Percentiles rank a stretch among this genome's conserved stretches.
Conservation (phyloP, 2,329 filamentous ascomycete species). For the Volutella citrinella region DNA sequence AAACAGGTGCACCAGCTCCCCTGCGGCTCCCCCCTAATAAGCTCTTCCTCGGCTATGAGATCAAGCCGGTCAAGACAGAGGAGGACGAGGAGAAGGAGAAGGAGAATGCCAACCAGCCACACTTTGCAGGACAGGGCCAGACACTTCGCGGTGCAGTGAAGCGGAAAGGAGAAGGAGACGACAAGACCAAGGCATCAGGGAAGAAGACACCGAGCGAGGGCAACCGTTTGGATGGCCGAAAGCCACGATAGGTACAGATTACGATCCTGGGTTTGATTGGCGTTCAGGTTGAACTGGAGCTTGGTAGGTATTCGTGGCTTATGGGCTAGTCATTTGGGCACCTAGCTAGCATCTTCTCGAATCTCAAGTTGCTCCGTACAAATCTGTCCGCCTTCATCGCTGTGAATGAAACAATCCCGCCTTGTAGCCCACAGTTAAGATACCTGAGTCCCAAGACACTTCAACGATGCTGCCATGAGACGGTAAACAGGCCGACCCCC, state of each 20-base stretch:
- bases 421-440: too few relatives aligned
- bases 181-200: constrained; percentile 44
- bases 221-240: constrained; percentile 42
- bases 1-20: constrained; percentile 79
- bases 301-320: constrained; percentile 4
- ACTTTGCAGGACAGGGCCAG: constrained; percentile 82
- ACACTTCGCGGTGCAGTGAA: constrained; percentile 69
- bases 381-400: too few relatives aligned
- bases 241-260: constrained; percentile 21
- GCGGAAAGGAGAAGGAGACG: constrained; percentile 60
- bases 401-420: too few relatives aligned
- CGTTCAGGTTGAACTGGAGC: constrained; percentile 20
- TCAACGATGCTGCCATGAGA: too few relatives aligned
- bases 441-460: too few relatives aligned
- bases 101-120: constrained; percentile 62
- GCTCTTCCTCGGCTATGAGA: constrained; percentile 93
- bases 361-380: too few relatives aligned
- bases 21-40: constrained; percentile 83
- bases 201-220: constrained; percentile 46
- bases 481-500: too few relatives aligned
- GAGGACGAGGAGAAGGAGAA: constrained; percentile 67
- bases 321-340: too few relatives aligned
- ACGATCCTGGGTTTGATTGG: constrained; percentile 13
- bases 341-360: too few relatives aligned
- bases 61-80: constrained; percentile 81